Percentiles rank a stretch among this genome's conserved stretches.
Evolutionary conservation across 2,329 filamentous ascomycete species (phyloP).

Genomic region (Simplicillium sp.): DNA sequence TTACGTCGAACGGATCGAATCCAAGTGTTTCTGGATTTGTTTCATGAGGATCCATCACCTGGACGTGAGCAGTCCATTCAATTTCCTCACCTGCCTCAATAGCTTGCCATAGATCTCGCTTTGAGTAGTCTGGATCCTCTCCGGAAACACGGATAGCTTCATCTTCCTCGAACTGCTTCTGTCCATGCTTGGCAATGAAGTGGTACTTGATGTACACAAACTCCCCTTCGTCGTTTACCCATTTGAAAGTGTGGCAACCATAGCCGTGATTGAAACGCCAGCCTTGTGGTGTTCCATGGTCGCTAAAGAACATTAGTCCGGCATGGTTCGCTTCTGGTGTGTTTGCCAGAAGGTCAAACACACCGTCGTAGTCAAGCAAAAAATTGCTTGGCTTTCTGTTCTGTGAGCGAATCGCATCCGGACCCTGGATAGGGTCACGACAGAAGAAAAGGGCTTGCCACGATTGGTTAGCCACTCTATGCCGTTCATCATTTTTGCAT

Average conservation of each 20-base stretch:
- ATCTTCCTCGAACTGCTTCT: slow-evolving; percentile 34
- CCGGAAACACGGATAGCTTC: slow-evolving; percentile 34
- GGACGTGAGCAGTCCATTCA: slow-evolving; percentile 45
- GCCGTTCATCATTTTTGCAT: too few species aligned
- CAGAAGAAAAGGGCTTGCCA: too few species aligned
- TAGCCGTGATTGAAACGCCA: too few species aligned
- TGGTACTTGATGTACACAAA: slow-evolving; percentile 54
- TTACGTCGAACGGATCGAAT: slow-evolving; percentile 42
- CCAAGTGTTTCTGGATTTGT: slow-evolving; percentile 40
- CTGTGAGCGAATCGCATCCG: too few species aligned
- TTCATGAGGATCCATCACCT: slow-evolving; percentile 45
- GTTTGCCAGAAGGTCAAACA: too few species aligned
- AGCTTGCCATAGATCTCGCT: slow-evolving; percentile 44
- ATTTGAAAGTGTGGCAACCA: slow-evolving; percentile 58
- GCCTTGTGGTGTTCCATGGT: too few species aligned
- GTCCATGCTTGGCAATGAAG: slow-evolving; percentile 34
- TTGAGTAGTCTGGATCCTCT: slow-evolving; percentile 40
- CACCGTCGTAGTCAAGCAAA: too few species aligned
- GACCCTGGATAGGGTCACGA: too few species aligned
- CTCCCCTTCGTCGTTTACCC: slow-evolving; percentile 53
- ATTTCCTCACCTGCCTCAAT: slow-evolving; percentile 42
- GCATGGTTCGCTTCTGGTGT: too few species aligned
- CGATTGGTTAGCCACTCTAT: too few species aligned
- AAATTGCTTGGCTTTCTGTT: too few species aligned
- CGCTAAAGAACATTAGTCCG: too few species aligned